A percentile compares a stretch with the other conserved stretches of the same genome.
These are phyloP conservation scores for Taphrina betulina DNA, from an alignment of 1,139 yeast species.

Conservation along the genomic window DNA sequence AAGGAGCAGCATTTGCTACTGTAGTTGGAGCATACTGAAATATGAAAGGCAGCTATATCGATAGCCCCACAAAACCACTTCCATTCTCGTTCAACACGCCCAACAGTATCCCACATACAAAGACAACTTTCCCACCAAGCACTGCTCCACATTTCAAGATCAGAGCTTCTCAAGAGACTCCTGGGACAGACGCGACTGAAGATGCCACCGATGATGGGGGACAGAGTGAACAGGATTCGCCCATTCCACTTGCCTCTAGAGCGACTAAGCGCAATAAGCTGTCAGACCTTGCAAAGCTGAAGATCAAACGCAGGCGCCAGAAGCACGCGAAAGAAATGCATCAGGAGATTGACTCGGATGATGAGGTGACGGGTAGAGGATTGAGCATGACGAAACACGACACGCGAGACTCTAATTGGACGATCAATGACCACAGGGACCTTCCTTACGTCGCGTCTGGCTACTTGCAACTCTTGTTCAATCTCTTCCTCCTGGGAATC, in stretches of 20 bases:
- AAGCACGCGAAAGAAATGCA: slow-evolving; percentile 9
- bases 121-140: slow-evolving; percentile 11
- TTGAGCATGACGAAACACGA: slow-evolving; percentile 43
- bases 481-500: slow-evolving; percentile 57
- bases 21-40: not conserved
- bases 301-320: slow-evolving; percentile 25
- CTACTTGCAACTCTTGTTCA: slow-evolving; percentile 68
- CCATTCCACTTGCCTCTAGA: slow-evolving; percentile 1
- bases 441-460: slow-evolving; percentile 67
- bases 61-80: slow-evolving; percentile 12
- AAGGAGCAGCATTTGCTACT: not conserved
- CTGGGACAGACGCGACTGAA: slow-evolving; percentile 32
- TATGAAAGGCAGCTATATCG: not conserved
- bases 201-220: slow-evolving; percentile 25
- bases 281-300: slow-evolving; percentile 24
- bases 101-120: slow-evolving; percentile 10
- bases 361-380: slow-evolving; percentile 42
- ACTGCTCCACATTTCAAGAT: not conserved
- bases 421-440: slow-evolving; percentile 14
- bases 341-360: slow-evolving; percentile 13
- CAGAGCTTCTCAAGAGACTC: slow-evolving; percentile 17
- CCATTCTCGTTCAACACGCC: slow-evolving; percentile 24
- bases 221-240: slow-evolving; percentile 29
- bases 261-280: slow-evolving; percentile 41
- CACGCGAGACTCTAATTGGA: not conserved